phyloP scores from a whole-genome alignment of 1,139 yeast genomes.

The Sugiyamaella novakii region DNA sequence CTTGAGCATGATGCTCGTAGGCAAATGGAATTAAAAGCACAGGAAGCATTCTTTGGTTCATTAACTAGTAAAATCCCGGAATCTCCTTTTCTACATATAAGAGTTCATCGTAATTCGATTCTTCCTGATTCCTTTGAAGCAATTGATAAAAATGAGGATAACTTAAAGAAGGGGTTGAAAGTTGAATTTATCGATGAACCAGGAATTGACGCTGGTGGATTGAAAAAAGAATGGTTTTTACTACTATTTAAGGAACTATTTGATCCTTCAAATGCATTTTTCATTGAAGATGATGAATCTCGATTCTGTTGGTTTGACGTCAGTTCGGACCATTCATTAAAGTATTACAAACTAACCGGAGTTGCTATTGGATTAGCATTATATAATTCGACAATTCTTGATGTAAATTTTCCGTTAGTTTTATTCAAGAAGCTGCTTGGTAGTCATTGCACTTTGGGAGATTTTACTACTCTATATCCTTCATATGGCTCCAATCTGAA shows the following conservation, averaged over 20 bases:
- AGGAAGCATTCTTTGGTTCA: conserved; percentile 81
- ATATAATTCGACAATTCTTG: conserved; percentile 84
- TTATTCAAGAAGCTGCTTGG: conserved; percentile 73
- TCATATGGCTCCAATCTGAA: conserved; percentile 60
- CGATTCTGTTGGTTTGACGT: conserved; percentile 71
- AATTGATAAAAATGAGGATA: conserved; percentile 58
- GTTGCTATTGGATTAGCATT: conserved; percentile 87
- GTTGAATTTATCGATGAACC: conserved; percentile 85
- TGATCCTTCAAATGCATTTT: conserved; percentile 53
- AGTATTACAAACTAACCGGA: conserved; percentile 74
- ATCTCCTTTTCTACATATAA: conserved; percentile 68
- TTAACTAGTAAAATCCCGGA: conserved; percentile 61
- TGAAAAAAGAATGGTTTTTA: conserved; percentile 90
- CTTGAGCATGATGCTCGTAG: conserved; percentile 80
- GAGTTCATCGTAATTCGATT: conserved; percentile 66
- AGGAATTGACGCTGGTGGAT: conserved; percentile 94
- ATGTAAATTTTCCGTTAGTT: conserved; percentile 72
- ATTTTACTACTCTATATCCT: conserved; percentile 70
- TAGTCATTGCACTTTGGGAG: conserved; percentile 58
- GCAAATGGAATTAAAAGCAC: conserved; percentile 85
- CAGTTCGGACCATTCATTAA: conserved; percentile 46
- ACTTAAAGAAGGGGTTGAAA: conserved; percentile 71
- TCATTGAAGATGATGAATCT: conserved; percentile 64
- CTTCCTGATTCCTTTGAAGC: conserved; percentile 75
- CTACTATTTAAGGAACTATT: conserved; percentile 70